Conservation (phyloP, 2,329 filamentous ascomycete species). For the Epichloe amarillans region DNA sequence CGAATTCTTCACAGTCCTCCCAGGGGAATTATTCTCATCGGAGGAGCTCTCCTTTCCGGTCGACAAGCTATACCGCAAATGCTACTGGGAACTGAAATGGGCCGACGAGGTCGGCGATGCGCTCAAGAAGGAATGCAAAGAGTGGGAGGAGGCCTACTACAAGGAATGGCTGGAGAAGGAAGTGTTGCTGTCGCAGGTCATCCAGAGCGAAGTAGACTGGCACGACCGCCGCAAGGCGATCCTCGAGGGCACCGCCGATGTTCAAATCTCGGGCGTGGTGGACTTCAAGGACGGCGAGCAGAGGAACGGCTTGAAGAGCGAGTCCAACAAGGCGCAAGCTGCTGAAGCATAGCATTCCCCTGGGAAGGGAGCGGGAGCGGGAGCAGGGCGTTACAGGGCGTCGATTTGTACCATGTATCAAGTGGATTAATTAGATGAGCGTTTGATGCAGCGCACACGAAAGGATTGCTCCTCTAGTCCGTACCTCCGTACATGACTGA, state of each 20-base stretch:
- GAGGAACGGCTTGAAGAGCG: slow-evolving; percentile 10
- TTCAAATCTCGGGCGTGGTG: slow-evolving; percentile 24
- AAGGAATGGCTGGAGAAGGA: slow-evolving; percentile 73
- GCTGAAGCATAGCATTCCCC: neutral
- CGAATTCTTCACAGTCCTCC: slow-evolving; percentile 43
- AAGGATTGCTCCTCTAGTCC: too few species aligned
- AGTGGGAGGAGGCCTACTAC: slow-evolving; percentile 52
- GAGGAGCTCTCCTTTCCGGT: slow-evolving; percentile 50
- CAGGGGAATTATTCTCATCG: slow-evolving; percentile 47
- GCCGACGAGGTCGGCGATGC: slow-evolving; percentile 52
- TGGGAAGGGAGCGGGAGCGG: too few species aligned
- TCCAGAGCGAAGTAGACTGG: slow-evolving; percentile 53
- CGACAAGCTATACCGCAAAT: slow-evolving; percentile 52
- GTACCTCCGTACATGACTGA: too few species aligned
- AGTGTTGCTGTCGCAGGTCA: slow-evolving; percentile 59
- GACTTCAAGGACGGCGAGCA: slow-evolving; percentile 16
- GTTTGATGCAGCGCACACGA: neutral
- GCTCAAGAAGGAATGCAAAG: slow-evolving; percentile 50
- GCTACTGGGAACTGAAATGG: slow-evolving; percentile 59
- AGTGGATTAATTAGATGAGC: neutral
- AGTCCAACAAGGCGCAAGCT: slow-evolving; percentile 3
- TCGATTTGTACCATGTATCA: neutral
- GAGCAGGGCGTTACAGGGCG: too few species aligned
- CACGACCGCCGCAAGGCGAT: slow-evolving; percentile 44
- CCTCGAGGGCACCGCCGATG: slow-evolving; percentile 33